A percentile compares a stretch with the other conserved stretches of the same genome.
phyloP scores from a whole-genome alignment of 1,139 yeast genomes.

The Geotrichum siamense region DNA sequence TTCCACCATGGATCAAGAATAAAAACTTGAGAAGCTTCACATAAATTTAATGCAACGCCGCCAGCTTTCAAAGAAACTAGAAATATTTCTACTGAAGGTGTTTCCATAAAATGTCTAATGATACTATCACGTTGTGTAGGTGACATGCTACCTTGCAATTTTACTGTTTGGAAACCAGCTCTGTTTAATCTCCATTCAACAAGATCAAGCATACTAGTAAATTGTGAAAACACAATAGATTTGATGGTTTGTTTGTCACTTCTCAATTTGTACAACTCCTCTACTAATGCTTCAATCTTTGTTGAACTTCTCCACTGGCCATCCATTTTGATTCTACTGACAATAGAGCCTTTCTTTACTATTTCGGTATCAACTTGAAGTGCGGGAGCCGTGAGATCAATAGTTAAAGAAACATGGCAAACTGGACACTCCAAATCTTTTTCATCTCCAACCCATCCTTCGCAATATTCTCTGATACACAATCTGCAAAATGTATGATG shows the following conservation, averaged over 20 bases:
- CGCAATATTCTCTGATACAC: slow-evolving; percentile 85
- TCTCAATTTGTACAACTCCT: slow-evolving; percentile 78
- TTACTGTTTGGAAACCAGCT: slow-evolving; percentile 91
- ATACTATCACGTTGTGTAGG: slow-evolving; percentile 91
- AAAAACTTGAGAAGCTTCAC: slow-evolving; percentile 95
- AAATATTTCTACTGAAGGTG: slow-evolving; percentile 85
- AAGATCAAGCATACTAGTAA: slow-evolving; percentile 90
- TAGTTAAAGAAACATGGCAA: slow-evolving; percentile 86
- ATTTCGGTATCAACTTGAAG: slow-evolving; percentile 60
- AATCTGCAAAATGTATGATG: slow-evolving; percentile 89
- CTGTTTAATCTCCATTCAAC: slow-evolving; percentile 91
- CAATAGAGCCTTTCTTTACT: slow-evolving; percentile 73
- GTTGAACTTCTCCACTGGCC: slow-evolving; percentile 92
- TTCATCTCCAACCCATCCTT: slow-evolving; percentile 64
- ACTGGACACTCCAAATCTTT: slow-evolving; percentile 79
- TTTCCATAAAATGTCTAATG: slow-evolving; percentile 84
- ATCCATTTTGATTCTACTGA: slow-evolving; percentile 76
- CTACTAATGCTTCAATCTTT: slow-evolving; percentile 91
- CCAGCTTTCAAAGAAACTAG: slow-evolving; percentile 95
- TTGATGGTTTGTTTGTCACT: slow-evolving; percentile 85
- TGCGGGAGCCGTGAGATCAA: slow-evolving; percentile 83
- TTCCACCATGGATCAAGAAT: slow-evolving; percentile 99
- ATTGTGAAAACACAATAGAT: slow-evolving; percentile 93
- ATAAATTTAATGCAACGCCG: slow-evolving; percentile 91
- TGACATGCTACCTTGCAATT: slow-evolving; percentile 92